phyloP scores from a whole-genome alignment of 108 stramenopile species.

The Nitzschia sp. region DNA sequence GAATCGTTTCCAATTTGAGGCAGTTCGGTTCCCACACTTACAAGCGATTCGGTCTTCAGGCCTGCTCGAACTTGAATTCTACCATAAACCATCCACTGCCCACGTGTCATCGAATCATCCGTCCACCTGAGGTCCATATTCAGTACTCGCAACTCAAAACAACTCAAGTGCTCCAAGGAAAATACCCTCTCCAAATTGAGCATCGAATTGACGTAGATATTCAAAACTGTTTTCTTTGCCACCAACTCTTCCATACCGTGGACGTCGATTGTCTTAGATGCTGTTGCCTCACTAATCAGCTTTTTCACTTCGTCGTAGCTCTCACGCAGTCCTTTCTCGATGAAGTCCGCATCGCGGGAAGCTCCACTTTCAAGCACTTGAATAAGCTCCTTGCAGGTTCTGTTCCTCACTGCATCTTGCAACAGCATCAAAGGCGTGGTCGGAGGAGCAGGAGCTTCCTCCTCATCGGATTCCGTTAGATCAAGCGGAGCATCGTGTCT shows the following conservation, averaged over 20 bases:
- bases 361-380: neutral
- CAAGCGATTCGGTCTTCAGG: too few species aligned
- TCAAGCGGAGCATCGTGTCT: neutral
- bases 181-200: neutral
- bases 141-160: neutral
- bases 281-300: neutral
- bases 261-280: too few species aligned
- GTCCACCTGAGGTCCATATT: neutral
- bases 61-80: too few species aligned
- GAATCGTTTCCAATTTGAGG: too few species aligned
- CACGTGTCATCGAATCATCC: neutral
- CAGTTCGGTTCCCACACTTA: too few species aligned
- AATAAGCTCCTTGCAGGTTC: neutral
- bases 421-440: neutral
- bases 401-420: neutral
- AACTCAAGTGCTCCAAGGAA: slow-evolving; percentile 5
- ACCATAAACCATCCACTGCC: too few species aligned
- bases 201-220: slow-evolving; percentile 1
- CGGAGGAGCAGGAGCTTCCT: too few species aligned
- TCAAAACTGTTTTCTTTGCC: slow-evolving; percentile 5
- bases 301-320: neutral
- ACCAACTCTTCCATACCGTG: neutral
- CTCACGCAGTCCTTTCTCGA: neutral
- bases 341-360: neutral
- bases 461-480: too few species aligned